Percentiles rank a stretch among this genome's conserved stretches.
These are phyloP conservation scores for Plasmodium gonderi DNA, from an alignment of 169 alveolate genomes.

Conservation along the genomic window DNA sequence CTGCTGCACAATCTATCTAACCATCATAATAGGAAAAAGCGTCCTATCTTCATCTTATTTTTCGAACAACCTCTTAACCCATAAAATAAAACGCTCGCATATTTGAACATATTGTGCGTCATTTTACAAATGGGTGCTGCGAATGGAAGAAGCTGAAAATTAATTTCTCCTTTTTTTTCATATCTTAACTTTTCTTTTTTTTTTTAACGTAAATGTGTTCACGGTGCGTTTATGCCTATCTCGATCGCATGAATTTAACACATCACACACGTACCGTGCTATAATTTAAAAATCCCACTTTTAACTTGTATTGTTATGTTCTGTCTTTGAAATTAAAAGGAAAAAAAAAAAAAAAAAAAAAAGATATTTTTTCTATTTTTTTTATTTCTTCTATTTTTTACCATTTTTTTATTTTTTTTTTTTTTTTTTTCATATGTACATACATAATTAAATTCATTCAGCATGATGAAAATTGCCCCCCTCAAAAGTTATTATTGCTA, in stretches of 20 bases:
- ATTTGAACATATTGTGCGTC: not conserved
- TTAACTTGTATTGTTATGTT: not conserved
- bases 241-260: not conserved
- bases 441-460: not conserved
- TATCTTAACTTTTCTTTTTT: not conserved
- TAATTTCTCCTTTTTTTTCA: not conserved
- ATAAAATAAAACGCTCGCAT: not conserved
- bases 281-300: not conserved
- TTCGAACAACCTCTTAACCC: no score
- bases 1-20: not conserved
- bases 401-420: not conserved
- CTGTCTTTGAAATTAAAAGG: conserved; percentile 23
- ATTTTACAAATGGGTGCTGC: not conserved
- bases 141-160: not conserved
- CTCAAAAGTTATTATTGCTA: not conserved
- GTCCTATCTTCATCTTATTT: not conserved
- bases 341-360: no score
- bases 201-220: not conserved
- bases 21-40: not conserved
- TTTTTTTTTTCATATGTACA: not conserved
- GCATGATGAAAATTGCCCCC: not conserved
- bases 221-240: not conserved
- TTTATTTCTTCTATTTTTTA: not conserved
- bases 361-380: not conserved
- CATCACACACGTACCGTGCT: not conserved